Conservation (phyloP, 192 early-diverging fungal species). For the Coemansia sp. region DNA sequence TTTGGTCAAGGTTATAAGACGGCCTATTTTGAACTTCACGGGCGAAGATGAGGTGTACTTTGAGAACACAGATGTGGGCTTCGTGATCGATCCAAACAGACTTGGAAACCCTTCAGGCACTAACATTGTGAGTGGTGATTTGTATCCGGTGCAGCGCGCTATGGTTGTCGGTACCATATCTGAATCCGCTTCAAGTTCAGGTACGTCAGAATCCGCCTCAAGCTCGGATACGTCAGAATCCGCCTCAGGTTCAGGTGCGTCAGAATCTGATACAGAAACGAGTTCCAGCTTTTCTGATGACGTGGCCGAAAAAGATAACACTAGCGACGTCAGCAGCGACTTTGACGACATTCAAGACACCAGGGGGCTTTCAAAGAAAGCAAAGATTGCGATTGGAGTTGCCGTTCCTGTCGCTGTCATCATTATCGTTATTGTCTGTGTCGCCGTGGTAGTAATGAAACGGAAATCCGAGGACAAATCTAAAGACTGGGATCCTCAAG, state of each 20-base stretch:
- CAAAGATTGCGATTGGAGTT: background rate
- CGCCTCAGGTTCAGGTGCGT: too few relatives aligned
- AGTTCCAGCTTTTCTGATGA: too few relatives aligned
- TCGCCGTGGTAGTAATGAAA: background rate
- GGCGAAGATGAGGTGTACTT: background rate
- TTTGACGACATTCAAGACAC: background rate
- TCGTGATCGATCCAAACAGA: background rate
- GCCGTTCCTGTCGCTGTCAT: background rate
- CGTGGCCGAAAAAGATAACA: background rate
- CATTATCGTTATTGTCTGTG: background rate
- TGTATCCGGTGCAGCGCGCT: background rate
- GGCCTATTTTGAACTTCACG: background rate
- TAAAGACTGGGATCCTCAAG: background rate
- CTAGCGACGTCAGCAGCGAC: background rate
- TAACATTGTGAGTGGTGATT: background rate
- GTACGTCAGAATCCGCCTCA: background rate
- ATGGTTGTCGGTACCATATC: background rate
- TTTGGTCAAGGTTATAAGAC: background rate
- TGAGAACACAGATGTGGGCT: background rate
- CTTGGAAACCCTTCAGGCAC: background rate
- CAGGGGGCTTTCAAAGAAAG: background rate
- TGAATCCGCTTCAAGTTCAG: background rate
- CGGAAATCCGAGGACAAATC: background rate
- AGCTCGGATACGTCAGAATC: background rate
- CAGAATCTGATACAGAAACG: background rate